Percentiles rank a stretch among this genome's conserved stretches.
phyloP scores from a whole-genome alignment of 768 basidiomycete genomes.

The Suillus americanus region DNA sequence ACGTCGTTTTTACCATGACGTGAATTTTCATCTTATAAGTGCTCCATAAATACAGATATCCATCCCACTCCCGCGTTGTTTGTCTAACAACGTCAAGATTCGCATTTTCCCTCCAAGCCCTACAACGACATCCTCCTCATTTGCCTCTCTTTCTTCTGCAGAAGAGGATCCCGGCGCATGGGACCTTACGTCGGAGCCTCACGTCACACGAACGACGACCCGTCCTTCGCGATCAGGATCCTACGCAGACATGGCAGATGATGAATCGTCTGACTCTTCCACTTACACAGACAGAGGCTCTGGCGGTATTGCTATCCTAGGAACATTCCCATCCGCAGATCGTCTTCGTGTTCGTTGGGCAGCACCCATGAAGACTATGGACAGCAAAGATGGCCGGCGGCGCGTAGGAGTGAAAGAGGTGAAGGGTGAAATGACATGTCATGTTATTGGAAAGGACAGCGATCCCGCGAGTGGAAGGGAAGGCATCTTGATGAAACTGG shows the following conservation, averaged over 20 bases:
- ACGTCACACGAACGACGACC: conserved; percentile 57
- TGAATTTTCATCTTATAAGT: conserved; percentile 13
- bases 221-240: conserved; percentile 57
- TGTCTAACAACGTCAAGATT: conserved; percentile 73
- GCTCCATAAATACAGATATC: conserved; percentile 49
- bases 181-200: conserved; percentile 78
- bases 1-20: conserved; percentile 18
- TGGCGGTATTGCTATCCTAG: conserved; percentile 68
- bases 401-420: conserved; percentile 70
- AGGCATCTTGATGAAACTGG: conserved; percentile 63
- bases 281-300: conserved; percentile 46
- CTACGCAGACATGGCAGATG: conserved; percentile 74
- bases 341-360: conserved; percentile 80
- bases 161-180: conserved; percentile 69
- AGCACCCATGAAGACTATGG: conserved; percentile 50
- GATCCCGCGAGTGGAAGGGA: conserved; percentile 39
- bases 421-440: conserved; percentile 65
- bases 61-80: conserved; percentile 74
- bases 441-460: conserved; percentile 50
- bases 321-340: conserved; percentile 77
- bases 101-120: conserved; percentile 67
- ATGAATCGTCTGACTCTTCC: conserved; percentile 78
- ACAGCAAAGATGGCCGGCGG: conserved; percentile 53
- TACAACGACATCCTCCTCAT: conserved; percentile 52
- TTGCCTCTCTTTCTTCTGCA: conserved; percentile 73